Evolutionary conservation across 2,329 filamentous ascomycete genomes (phyloP), one percentile per base, ranked within the genome.

Genomic region (Talaromyces sp.): DNA sequence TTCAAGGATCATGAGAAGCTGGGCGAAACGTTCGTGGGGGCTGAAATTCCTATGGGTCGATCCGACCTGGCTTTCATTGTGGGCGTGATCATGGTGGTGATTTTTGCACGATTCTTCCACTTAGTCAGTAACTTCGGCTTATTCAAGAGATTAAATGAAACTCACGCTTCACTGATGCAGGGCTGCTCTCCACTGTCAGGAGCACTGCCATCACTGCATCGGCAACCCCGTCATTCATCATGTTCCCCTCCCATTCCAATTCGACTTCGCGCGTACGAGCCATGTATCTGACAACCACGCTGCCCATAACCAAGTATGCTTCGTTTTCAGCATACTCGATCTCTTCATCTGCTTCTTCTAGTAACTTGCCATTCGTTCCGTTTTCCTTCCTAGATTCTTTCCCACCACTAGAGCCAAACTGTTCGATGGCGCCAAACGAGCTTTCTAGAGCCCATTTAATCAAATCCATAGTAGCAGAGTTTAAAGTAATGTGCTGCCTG

Each of bases 151-250:
- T 68, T n/a, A 17, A 46, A 24, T 24, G 24, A 21, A 24, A 29
- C 83, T 77, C 81, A 90, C 91, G 90, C 77, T 95, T 96, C 56
- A 99, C 93, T 13, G 95, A 93, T 14, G 95, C 95, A 5, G 93
- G 95, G 58, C 90, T 96, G 75, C 89, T 96, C 77, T 99, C 95
- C 24, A 96, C 90, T 0, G 90, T 93, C 67, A 96, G 86, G 11
- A 99, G 82, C 2, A 97, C 91, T 0, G 92, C 92, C 82, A 98
- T 91, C 58, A 98, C 89, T 17, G 95, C 92, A 75, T 99, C 95
- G n/a, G 95, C 95, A 69, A 99, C 96, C 63, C 92, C 91, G 71
- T 99, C 95, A 73, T 98, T 99, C 70, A 97, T 88, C 79, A 96
- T 90, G 73, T 98, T 99, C 61, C 93, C 95, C 73, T 98, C 93